Percentiles rank a stretch among this genome's conserved stretches.
These are phyloP conservation scores for Pseudocercospora pini-densiflorae DNA, from an alignment of 2,329 filamentous ascomycete species.

Conservation along the genomic window DNA sequence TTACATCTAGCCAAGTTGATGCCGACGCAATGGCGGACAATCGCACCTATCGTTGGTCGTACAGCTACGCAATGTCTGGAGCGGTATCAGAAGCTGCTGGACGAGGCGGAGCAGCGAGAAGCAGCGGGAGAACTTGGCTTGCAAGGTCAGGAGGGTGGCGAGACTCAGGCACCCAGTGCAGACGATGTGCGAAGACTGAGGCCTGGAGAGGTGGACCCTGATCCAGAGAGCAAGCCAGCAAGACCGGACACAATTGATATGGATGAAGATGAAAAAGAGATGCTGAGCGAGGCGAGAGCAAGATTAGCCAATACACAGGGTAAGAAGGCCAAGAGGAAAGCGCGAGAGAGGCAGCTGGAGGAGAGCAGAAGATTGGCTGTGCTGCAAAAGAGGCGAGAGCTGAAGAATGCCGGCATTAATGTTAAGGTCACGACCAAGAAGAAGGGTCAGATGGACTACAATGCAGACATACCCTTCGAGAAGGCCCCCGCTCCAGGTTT, in stretches of 20 bases:
- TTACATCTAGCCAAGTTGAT: slow-evolving; percentile 97
- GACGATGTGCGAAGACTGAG: slow-evolving; percentile 83
- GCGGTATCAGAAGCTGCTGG: slow-evolving; percentile 93
- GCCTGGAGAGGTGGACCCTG: slow-evolving; percentile 94
- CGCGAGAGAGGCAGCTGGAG: slow-evolving; percentile 91
- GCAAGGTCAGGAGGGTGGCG: slow-evolving; percentile 82
- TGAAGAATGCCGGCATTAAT: slow-evolving; percentile 98
- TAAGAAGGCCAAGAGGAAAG: slow-evolving; percentile 98
- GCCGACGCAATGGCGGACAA: slow-evolving; percentile 99
- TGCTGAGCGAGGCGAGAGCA: slow-evolving; percentile 96
- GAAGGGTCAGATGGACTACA: slow-evolving; percentile 99
- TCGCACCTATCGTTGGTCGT: slow-evolving; percentile 92
- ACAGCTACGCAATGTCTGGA: slow-evolving; percentile 97
- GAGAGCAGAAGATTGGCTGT: slow-evolving; percentile 89
- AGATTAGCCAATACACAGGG: slow-evolving; percentile 97
- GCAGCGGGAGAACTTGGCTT: slow-evolving; percentile 74
- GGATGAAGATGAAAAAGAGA: slow-evolving; percentile 99
- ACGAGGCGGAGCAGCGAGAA: slow-evolving; percentile 92
- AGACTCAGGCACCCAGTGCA: slow-evolving; percentile 84
- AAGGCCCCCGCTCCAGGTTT: slow-evolving; percentile 88
- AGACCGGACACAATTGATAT: slow-evolving; percentile 96
- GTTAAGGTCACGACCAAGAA: slow-evolving; percentile 92
- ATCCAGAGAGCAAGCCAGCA: slow-evolving; percentile 94
- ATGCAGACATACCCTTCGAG: slow-evolving; percentile 97
- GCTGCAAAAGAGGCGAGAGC: slow-evolving; percentile 91